phyloP scores from a whole-genome alignment of 176 grass and related monocot species.

The Lolium multiflorum region DNA sequence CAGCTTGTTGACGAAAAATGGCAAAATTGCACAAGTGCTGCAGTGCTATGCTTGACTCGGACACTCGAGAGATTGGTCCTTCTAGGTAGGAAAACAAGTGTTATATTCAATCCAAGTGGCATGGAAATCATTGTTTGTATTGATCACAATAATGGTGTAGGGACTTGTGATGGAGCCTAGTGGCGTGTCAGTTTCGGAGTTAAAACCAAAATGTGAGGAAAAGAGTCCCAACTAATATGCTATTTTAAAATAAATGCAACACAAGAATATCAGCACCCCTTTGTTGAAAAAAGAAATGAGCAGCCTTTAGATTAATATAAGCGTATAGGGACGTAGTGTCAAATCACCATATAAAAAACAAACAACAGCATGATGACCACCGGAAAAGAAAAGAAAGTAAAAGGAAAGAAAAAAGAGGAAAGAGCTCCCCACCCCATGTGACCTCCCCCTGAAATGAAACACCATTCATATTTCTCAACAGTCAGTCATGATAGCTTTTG shows the following conservation, averaged over 20 bases:
- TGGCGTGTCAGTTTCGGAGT: constrained; percentile 31
- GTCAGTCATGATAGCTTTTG: constrained; percentile 36
- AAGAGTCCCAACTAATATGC: background rate
- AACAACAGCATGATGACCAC: constrained; percentile 36
- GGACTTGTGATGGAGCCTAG: constrained; percentile 15
- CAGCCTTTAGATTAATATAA: background rate
- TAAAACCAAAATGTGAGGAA: background rate
- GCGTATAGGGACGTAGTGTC: constrained; percentile 18
- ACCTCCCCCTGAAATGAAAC: constrained; percentile 27
- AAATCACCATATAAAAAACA: constrained; percentile 32
- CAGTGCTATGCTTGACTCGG: constrained; percentile 18
- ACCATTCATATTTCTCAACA: constrained; percentile 18
- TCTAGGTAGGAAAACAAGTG: background rate
- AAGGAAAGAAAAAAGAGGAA: background rate
- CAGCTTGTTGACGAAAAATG: constrained; percentile 30
- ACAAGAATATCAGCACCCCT: background rate
- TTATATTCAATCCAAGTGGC: constrained; percentile 5
- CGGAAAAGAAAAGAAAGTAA: constrained; percentile 26
- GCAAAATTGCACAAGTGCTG: constrained; percentile 28
- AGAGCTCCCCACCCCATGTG: constrained; percentile 40
- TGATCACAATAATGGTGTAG: constrained; percentile 17
- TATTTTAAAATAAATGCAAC: background rate
- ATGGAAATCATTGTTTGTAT: background rate
- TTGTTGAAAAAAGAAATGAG: background rate
- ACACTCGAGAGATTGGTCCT: background rate